phyloP scores from a whole-genome alignment of 2,329 filamentous ascomycete species.

The Furcasterigmium sp. region DNA sequence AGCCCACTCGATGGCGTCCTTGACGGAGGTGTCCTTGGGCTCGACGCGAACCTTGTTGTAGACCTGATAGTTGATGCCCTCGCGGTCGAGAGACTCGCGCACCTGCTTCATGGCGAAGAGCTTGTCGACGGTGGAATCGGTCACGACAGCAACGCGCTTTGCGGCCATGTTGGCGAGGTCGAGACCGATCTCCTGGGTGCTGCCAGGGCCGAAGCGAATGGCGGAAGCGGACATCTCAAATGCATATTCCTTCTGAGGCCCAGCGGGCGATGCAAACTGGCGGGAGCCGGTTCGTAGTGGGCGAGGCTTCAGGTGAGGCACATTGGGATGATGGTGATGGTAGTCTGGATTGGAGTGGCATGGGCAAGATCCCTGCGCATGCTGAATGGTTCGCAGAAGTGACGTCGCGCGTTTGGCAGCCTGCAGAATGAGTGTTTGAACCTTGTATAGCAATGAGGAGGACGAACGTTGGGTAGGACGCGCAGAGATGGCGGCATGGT shows the following conservation, averaged over 20 bases:
- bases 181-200: constrained; percentile 96
- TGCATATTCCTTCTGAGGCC: constrained; percentile 86
- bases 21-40: constrained; percentile 90
- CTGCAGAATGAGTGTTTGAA: constrained; percentile 28
- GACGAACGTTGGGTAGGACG: constrained; percentile 20
- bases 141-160: constrained; percentile 86
- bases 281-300: constrained; percentile 24
- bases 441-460: no score
- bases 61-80: constrained; percentile 76
- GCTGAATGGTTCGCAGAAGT: constrained; percentile 85
- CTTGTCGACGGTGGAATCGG: constrained; percentile 75
- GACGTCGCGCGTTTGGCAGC: constrained; percentile 61
- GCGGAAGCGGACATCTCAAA: constrained; percentile 98
- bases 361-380: constrained; percentile 80
- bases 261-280: constrained; percentile 63
- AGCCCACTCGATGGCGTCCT: constrained; percentile 81
- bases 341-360: constrained; percentile 87
- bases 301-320: constrained; percentile 47
- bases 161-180: constrained; percentile 89
- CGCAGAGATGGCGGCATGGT: constrained; percentile 16
- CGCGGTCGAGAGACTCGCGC: constrained; percentile 68
- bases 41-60: constrained; percentile 80
- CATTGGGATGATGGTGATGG: constrained; percentile 57
- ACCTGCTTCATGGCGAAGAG: constrained; percentile 89
- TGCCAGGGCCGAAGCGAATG: constrained; percentile 89